phyloP scores from a whole-genome alignment of 2,329 filamentous ascomycete species.

The Arthrobotrys sphaeroides region DNA sequence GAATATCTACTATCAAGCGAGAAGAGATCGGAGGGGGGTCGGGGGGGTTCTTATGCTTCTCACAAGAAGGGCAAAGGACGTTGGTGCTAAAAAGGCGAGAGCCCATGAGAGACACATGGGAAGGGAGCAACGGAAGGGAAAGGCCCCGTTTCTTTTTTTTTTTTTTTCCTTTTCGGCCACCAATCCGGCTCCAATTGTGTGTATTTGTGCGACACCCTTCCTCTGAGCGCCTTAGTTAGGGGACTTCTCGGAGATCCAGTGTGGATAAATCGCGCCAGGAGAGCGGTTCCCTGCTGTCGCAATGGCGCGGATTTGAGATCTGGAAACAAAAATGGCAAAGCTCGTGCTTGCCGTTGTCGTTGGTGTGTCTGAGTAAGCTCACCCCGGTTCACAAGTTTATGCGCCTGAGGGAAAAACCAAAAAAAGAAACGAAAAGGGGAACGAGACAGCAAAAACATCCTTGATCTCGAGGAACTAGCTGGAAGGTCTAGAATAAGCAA shows the following conservation, averaged over 20 bases:
- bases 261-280: slow-evolving; percentile 43
- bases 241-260: slow-evolving; percentile 30
- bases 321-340: slow-evolving; percentile 36
- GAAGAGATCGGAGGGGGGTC: slow-evolving; percentile 42
- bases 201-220: slow-evolving; percentile 17
- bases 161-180: no score
- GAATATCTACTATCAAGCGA: slow-evolving; percentile 51
- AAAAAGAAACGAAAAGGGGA: slow-evolving; percentile 42
- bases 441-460: slow-evolving; percentile 33
- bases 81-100: slow-evolving; percentile 52
- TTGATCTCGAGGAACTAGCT: slow-evolving; percentile 33
- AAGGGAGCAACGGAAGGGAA: slow-evolving; percentile 37
- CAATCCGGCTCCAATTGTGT: slow-evolving; percentile 16
- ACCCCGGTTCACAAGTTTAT: slow-evolving; percentile 31
- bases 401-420: slow-evolving; percentile 2
- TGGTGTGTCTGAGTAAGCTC: slow-evolving; percentile 45
- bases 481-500: slow-evolving; percentile 28
- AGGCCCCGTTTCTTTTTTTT: slow-evolving; percentile 16
- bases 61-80: slow-evolving; percentile 21
- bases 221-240: slow-evolving; percentile 37
- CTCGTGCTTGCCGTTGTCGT: slow-evolving; percentile 7
- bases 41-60: slow-evolving; percentile 54
- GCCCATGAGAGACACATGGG: slow-evolving; percentile 50
- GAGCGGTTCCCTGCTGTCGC: slow-evolving; percentile 29
- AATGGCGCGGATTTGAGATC: slow-evolving; percentile 50